phyloP scores from a whole-genome alignment of 768 basidiomycete genomes.

The Candolleomyces eurysporus region DNA sequence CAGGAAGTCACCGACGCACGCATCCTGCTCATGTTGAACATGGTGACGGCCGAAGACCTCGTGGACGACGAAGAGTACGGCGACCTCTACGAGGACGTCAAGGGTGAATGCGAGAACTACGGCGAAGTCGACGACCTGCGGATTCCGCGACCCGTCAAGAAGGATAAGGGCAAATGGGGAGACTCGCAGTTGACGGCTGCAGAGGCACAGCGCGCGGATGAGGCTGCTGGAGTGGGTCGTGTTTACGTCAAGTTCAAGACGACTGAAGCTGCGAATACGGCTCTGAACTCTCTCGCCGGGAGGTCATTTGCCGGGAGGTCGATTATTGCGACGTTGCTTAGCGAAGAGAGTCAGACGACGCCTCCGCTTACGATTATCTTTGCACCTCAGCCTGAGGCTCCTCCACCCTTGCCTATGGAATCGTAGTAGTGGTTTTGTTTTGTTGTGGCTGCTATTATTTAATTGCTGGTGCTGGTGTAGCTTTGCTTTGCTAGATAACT shows the following conservation, averaged over 20 bases:
- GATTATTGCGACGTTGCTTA: slow-evolving; percentile 81
- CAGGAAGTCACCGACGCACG: slow-evolving; percentile 65
- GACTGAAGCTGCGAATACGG: slow-evolving; percentile 59
- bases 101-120: slow-evolving; percentile 81
- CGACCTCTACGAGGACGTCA: slow-evolving; percentile 93
- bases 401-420: slow-evolving; percentile 64
- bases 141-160: slow-evolving; percentile 87
- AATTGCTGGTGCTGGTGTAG: background rate
- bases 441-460: background rate
- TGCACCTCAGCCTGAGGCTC: slow-evolving; percentile 79
- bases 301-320: slow-evolving; percentile 83
- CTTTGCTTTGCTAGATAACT: background rate
- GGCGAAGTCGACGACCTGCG: slow-evolving; percentile 82
- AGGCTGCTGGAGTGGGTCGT: slow-evolving; percentile 89
- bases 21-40: slow-evolving; percentile 96
- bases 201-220: slow-evolving; percentile 74
- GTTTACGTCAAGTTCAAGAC: slow-evolving; percentile 90
- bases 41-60: slow-evolving; percentile 95
- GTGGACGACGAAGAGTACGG: slow-evolving; percentile 88
- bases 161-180: slow-evolving; percentile 81
- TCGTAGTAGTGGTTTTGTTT: slow-evolving; percentile 18
- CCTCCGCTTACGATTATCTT: slow-evolving; percentile 82
- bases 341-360: slow-evolving; percentile 82
- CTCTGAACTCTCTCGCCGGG: slow-evolving; percentile 86
- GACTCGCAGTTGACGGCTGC: slow-evolving; percentile 60